Base-by-base conservation (phyloP, 108 stramenopile species). In the Fragilaria crotonensis region DNA sequence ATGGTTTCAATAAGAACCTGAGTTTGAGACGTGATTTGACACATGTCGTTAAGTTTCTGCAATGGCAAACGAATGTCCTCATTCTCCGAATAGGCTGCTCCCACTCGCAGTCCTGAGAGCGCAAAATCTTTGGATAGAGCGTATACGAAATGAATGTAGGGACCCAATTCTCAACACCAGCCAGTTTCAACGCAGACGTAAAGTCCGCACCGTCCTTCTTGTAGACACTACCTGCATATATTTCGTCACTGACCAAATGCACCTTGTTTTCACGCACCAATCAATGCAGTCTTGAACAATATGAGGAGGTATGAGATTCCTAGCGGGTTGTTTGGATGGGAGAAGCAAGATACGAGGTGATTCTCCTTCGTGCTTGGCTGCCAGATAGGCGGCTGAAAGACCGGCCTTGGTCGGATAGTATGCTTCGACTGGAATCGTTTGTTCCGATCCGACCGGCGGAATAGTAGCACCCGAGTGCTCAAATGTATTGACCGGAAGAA, bases 121-220 rank as follows among this genome's bases (percentile, higher is more conserved):
- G 83, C 87, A 74, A 89, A 91, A 72, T 94, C 93, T 71, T 94
- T 94, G 31, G 85, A 87, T 30, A 94, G 66, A 18, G 85, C 72
- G 47, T 87, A 94, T 2, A 94, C 87, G 9, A 87, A 60, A 60
- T 94, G 93, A 47, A 90, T 59, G 60, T 77, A 86, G 26, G 85
- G 84, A 7, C 89, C 89, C 2, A 90, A 59, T 25, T 80, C 81
- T 45, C 81, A 63, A 45, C 74, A 71, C 26, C 26, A 9, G 81
- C 83, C 57, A 87, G 33, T 30, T 75, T 57, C 58, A 87, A 70
- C 32, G 81, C 79, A 56, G 81, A 83, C 7, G 66, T 62, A 68
- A 87, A 87, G 46, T 66, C 65, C 5, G 72, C 68, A 0, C 54
- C 52, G 4, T 66, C 64, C 21, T n/a, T 23, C 17, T 66, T 53